These are phyloP conservation scores for Geranium incanum DNA, from an alignment of 441 rosid species.

Conservation along the genomic window DNA sequence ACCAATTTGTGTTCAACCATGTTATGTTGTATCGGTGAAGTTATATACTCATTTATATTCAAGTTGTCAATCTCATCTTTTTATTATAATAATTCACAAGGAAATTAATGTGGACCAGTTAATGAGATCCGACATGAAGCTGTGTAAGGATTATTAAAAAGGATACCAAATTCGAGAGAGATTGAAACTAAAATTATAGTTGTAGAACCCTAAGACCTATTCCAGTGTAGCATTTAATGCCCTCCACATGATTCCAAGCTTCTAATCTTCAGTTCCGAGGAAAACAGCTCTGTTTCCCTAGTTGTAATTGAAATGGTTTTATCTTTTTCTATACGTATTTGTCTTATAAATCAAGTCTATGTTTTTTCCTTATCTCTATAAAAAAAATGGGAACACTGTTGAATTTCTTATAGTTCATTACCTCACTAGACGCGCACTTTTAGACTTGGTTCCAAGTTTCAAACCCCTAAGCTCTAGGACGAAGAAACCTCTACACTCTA, in stretches of 20 bases:
- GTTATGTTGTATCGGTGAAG: conserved; percentile 1
- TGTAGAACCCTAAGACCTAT: conserved; percentile 33
- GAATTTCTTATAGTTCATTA: conserved; percentile 5
- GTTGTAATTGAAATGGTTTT: conserved; percentile 24
- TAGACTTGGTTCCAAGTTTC: conserved; percentile 23
- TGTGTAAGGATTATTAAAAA: conserved; percentile 26
- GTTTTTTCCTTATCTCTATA: background rate
- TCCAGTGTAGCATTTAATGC: conserved; percentile 49
- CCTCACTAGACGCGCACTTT: conserved; percentile 23
- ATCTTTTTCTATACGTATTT: background rate
- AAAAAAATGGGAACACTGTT: conserved; percentile 12
- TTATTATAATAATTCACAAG: background rate
- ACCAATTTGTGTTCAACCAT: background rate
- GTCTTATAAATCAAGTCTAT: conserved; percentile 17
- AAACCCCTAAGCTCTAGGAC: conserved; percentile 31
- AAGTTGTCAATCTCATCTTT: background rate
- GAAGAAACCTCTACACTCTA: conserved; percentile 15
- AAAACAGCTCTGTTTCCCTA: conserved; percentile 30
- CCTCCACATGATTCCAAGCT: conserved; percentile 56
- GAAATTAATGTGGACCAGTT: conserved; percentile 22
- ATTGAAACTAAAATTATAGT: conserved; percentile 21
- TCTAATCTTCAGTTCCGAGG: conserved; percentile 39
- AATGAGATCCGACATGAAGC: conserved; percentile 51
- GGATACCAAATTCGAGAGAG: conserved; percentile 28
- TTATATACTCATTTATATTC: background rate